Evolutionary conservation across 768 basidiomycete genomes (phyloP), one percentile per base, ranked within the genome.

Genomic region (Leccinum disarticulatum): DNA sequence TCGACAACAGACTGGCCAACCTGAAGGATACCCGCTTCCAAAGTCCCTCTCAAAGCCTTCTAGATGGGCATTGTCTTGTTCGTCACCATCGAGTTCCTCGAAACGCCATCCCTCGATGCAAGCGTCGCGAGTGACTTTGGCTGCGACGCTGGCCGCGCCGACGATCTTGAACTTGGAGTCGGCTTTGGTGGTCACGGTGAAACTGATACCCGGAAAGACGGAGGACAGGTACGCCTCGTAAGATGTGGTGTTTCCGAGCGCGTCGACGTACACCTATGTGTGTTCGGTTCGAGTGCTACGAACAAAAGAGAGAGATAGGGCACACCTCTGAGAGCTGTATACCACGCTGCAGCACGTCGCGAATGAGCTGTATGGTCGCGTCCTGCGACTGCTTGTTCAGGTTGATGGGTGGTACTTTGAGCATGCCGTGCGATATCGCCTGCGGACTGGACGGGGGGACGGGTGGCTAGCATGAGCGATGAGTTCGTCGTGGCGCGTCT

Each of bases 161-260:
- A 99, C 97, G 60, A 99, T 95, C 69, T 95, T 97, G 81, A 85
- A 99, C 61, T 91, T 87, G n/a, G 88, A 87, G 69, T 99, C 97
- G 15, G 97, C 97, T 74, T 99, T 98, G 28, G 86, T 84, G 10
- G 87, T 83, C 25, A 99, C 97, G 0, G 92, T 95, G 71, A 99
- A 95, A 43, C 78, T 76, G 63, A 98, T 90, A 7, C 84, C 86
- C 0, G 93, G 91, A 73, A 98, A 99, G 33, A 87, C 69, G 7
- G 81, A 80, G 13, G 90, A 88, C 3, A 99, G 83, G 68, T 91
- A 90, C 25, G 83, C 80, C 76, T 97, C 86, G 74, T 97, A 98
- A 50, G 88, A 87, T 17, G 84, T 83, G 1, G 93, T 90, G 15
- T 85, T 87, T 17, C 97, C 97, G 4, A 99, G 83, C 0, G 97